Base-by-base conservation (phyloP, 176 grass and related monocot genomes). In the Cenchrus fungigraminus region DNA sequence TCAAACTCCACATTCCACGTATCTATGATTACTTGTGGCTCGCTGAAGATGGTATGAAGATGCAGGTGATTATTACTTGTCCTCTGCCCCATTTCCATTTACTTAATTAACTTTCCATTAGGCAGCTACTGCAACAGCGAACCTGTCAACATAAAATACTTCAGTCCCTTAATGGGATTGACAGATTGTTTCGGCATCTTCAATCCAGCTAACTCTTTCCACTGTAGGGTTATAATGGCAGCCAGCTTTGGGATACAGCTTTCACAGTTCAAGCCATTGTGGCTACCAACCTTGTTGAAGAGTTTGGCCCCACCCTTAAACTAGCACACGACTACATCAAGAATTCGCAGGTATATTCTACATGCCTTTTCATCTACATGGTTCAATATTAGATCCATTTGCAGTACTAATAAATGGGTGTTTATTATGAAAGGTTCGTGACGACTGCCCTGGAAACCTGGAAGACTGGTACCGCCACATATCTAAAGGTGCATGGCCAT, bases 1-100 rank as follows among this genome's bases (percentile, higher is more conserved):
- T 94, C 73, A 97, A 97, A 71, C 76, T 88, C 28, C 95, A 97
- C 72, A 80, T 97, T 86, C 88, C 92, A 76, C 80, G 95, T 79
- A 31, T 97, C 42, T 59, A 68, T 43, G 95, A 97, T 65, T 97
- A 86, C 81, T 64, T 97, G 22, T 97, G 95, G 95, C 2, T 94
- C 87, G 95, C 95, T 77, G 92, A 97, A 94, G 95, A 97, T 91
- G 95, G 95, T 77, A 94, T 97, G 95, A 97, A 97, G 84, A 94
- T 94, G 95, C 86, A 92, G 90, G 94, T 96, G 22, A 58, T 53
- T 31, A 9, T 43, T 78, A 19, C 10, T 62, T 62, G 16, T 56
- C 14, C 16, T 56, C 57, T 45, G 11, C 4, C 25, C 8, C n/a
- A 68, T 73, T 82, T 88, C 29, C 81, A 20, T 57, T 12, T 32